Evolutionary conservation across 768 basidiomycete genomes (phyloP).

Genomic region (Leccinum incarnatum): DNA sequence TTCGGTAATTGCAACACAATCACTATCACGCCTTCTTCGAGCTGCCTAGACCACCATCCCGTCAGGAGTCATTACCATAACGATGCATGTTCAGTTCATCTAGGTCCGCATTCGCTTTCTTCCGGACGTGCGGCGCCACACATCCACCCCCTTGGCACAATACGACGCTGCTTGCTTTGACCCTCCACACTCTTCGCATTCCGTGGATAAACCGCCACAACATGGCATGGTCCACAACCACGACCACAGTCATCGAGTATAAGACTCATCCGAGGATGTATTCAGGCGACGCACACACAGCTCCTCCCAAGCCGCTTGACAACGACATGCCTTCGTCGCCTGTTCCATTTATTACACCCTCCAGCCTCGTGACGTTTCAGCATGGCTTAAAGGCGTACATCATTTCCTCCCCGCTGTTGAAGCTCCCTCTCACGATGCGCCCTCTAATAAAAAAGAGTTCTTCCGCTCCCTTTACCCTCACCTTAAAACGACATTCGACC

Average conservation of each 20-base stretch:
- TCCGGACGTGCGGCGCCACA: constrained; percentile 8
- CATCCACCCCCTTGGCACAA: constrained; percentile 17
- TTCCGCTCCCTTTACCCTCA: constrained; percentile 20
- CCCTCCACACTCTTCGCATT: constrained; percentile 13
- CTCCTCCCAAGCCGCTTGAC: constrained; percentile 15
- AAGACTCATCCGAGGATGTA: constrained; percentile 11
- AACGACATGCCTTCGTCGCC: constrained; percentile 25
- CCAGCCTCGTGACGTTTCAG: constrained; percentile 27
- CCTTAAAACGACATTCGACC: constrained; percentile 27
- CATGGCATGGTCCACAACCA: constrained; percentile 18
- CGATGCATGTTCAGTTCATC: constrained; percentile 8
- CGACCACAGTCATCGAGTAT: constrained; percentile 16
- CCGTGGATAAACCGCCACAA: constrained; percentile 17
- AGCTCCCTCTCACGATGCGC: constrained; percentile 27
- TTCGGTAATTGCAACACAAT: constrained; percentile 27
- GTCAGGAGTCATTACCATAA: constrained; percentile 15
- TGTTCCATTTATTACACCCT: constrained; percentile 27
- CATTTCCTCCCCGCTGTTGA: constrained; percentile 22
- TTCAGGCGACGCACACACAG: constrained; percentile 15
- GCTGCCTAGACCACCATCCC: constrained; percentile 14
- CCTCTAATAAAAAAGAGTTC: constrained; percentile 29
- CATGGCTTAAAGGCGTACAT: constrained; percentile 32
- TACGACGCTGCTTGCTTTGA: constrained; percentile 10
- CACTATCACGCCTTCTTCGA: constrained; percentile 21
- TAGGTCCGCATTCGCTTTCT: constrained; percentile 12